Percentiles rank a stretch among this genome's conserved stretches.
Evolutionary conservation across 2,329 filamentous ascomycete species (phyloP).

Genomic region (Botrytis porri): DNA sequence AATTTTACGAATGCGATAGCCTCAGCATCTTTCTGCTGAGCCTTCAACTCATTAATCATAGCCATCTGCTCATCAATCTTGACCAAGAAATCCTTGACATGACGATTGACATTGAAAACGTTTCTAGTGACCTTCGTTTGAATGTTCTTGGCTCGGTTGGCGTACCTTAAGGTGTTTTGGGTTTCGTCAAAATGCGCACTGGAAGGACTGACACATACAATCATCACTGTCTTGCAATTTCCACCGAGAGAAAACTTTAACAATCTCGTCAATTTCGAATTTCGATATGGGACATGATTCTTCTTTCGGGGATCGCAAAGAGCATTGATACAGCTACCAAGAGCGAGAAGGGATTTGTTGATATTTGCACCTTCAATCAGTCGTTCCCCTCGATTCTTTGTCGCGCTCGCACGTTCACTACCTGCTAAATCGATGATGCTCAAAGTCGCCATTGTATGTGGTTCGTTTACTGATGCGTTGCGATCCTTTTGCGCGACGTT

Average conservation of each 20-base stretch:
- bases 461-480: conserved; percentile 88
- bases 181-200: conserved; percentile 98
- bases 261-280: conserved; percentile 92
- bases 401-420: conserved; percentile 92
- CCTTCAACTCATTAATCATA: conserved; percentile 93
- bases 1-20: conserved; percentile 81
- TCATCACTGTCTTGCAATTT: conserved; percentile 99
- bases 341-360: conserved; percentile 93
- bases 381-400: conserved; percentile 91
- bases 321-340: conserved; percentile 97
- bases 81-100: conserved; percentile 98
- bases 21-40: conserved; percentile 88
- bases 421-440: conserved; percentile 98
- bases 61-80: conserved; percentile 99
- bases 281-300: conserved; percentile 94
- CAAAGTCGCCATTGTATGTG: conserved; percentile 95
- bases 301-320: conserved; percentile 88
- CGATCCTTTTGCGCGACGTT: conserved; percentile 93
- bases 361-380: conserved; percentile 95
- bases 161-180: conserved; percentile 95
- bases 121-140: conserved; percentile 99
- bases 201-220: conserved; percentile 95
- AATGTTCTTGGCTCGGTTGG: conserved; percentile 98
- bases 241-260: conserved; percentile 96
- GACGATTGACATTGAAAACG: conserved; percentile 97